These are phyloP conservation scores for Aurantiochytrium sp. DNA, from an alignment of 108 stramenopile species.

Conservation along the genomic window DNA sequence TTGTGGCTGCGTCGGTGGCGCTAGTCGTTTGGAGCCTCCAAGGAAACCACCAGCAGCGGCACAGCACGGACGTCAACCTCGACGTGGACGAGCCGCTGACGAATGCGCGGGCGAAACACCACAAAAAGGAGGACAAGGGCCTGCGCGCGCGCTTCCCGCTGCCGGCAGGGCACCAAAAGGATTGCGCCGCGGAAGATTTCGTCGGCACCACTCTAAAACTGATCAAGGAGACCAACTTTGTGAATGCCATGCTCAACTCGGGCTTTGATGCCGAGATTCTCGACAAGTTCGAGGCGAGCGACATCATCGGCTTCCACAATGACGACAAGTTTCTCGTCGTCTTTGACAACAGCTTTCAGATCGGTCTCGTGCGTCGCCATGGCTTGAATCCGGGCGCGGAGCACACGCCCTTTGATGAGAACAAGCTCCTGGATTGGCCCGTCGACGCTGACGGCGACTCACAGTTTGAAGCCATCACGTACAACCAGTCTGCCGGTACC, in stretches of 20 bases:
- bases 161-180: background rate
- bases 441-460: background rate
- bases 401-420: background rate
- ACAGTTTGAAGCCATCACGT: background rate
- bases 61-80: no score
- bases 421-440: background rate
- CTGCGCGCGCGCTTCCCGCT: background rate
- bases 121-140: background rate
- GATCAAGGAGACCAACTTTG: background rate
- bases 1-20: background rate
- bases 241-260: background rate
- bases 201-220: background rate
- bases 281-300: background rate
- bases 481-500: background rate
- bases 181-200: background rate
- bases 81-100: background rate
- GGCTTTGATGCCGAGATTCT: background rate
- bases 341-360: background rate
- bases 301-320: background rate
- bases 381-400: background rate
- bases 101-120: background rate
- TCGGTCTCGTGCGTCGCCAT: background rate
- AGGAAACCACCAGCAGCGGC: no score
- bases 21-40: background rate
- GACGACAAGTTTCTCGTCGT: background rate